Base-by-base conservation (phyloP, 1,284 basidiomycete genomes). In the Somion occarium region DNA sequence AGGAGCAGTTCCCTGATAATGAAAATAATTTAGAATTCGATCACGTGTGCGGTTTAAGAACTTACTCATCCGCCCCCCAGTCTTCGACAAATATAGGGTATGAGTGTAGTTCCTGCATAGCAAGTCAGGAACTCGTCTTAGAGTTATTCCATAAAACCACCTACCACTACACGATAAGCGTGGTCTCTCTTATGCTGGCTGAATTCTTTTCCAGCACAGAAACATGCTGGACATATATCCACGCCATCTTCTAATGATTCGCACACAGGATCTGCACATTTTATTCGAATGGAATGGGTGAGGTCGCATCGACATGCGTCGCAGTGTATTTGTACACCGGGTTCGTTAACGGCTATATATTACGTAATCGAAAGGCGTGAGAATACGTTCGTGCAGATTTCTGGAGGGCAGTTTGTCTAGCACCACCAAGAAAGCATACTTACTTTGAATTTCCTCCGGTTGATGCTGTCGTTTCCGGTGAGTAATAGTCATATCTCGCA, bases 41-140 rank as follows among this genome's bases (percentile, higher is more conserved):
- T 7, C 46, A 47, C 3, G 18, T 37, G 41, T 22, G 25, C n/a
- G 25, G 42, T 11, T 22, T 12, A 37, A 48, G 23, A 24, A 73
- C 83, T 68, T 62, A 92, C 88, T 99, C 96, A 70, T 99, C 96
- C 7, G 95, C 97, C 30, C 95, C 96, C 96, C 96, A 99, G 65
- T 97, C 93, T 54, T 90, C 85, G 12, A 85, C 82, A 63, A 98
- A 97, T 63, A 99, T 97, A 3, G 96, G 96, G 67, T 96, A 93
- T 5, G 93, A 93, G 65, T 96, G 91, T 61, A 97, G 82, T 73
- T 97, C 94, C 91, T 98, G 66, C 9, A 38, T 54, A 23, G 48
- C 20, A 20, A 25, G 12, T n/a, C 13, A 51, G 43, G 25, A 41
- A 30, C 39, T 50, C 25, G 46, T 23, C 34, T 26, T 19, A 43